Evolutionary conservation across 2,329 filamentous ascomycete genomes (phyloP).

Genomic region (Apiospora saccharicola): DNA sequence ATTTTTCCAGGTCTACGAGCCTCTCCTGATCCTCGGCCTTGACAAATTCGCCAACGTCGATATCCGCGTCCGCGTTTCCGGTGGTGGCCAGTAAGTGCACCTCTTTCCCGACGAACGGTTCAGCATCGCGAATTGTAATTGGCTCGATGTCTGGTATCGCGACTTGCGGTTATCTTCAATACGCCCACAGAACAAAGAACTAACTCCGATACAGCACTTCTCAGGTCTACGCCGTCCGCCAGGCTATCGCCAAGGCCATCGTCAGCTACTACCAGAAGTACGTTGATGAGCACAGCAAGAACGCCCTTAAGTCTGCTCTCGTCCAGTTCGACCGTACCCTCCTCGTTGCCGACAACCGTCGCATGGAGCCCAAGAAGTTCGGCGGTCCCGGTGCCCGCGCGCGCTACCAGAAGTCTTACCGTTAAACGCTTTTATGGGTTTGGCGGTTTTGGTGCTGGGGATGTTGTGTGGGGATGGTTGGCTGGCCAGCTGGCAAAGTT

Average conservation of each 20-base stretch:
- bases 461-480: slow-evolving; percentile 26
- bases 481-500: slow-evolving; percentile 25
- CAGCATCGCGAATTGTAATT: background rate
- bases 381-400: slow-evolving; percentile 92
- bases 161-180: background rate
- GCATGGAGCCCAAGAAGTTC: slow-evolving; percentile 99
- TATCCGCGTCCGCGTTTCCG: slow-evolving; percentile 94
- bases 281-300: slow-evolving; percentile 99
- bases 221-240: slow-evolving; percentile 97
- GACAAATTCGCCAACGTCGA: slow-evolving; percentile 98
- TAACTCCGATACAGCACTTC: slow-evolving; percentile 60
- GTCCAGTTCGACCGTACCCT: slow-evolving; percentile 96
- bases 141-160: background rate
- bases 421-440: slow-evolving; percentile 65
- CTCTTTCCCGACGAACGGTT: background rate
- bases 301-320: slow-evolving; percentile 96
- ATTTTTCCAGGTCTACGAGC: slow-evolving; percentile 87
- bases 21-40: slow-evolving; percentile 92
- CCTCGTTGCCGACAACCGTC: slow-evolving; percentile 98
- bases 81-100: slow-evolving; percentile 79
- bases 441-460: slow-evolving; percentile 32
- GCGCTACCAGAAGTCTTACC: slow-evolving; percentile 99
- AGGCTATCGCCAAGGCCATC: slow-evolving; percentile 98
- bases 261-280: slow-evolving; percentile 99
- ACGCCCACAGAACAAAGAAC: background rate